These are phyloP conservation scores for Malania oleifera DNA, from an alignment of 164 flowering plant genomes.

Conservation along the genomic window DNA sequence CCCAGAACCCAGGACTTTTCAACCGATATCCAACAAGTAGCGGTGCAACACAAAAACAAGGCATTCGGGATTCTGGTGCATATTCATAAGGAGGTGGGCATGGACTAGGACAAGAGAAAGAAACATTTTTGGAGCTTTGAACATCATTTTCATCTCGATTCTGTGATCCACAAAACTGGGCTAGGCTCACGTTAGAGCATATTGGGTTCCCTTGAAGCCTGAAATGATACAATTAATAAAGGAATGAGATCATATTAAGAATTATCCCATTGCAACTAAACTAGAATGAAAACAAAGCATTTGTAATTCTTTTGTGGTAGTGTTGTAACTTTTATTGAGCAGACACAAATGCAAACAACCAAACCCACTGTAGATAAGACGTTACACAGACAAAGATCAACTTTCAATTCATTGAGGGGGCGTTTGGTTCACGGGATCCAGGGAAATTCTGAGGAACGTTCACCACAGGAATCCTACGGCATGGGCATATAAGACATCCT, in stretches of 20 bases:
- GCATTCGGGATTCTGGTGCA: constrained; percentile 33
- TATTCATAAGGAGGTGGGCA: constrained; percentile 63
- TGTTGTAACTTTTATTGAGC: too few species aligned
- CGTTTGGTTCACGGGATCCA: too few species aligned
- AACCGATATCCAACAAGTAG: constrained; percentile 70
- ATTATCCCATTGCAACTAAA: background rate
- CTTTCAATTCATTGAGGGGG: too few species aligned
- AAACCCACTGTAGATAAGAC: constrained; percentile 1
- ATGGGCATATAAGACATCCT: too few species aligned
- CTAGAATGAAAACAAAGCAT: background rate
- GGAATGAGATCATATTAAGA: background rate
- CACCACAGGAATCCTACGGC: too few species aligned
- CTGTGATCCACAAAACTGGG: constrained; percentile 40
- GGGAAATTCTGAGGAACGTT: too few species aligned
- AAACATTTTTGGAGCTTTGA: constrained; percentile 10
- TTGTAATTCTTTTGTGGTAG: too few species aligned
- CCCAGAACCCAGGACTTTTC: constrained; percentile 82
- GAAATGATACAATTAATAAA: constrained; percentile 8
- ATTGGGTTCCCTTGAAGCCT: constrained; percentile 83
- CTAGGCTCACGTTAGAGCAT: constrained; percentile 34
- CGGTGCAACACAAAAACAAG: constrained; percentile 78
- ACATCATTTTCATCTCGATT: constrained; percentile 8
- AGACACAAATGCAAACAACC: too few species aligned
- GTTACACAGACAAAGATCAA: background rate
- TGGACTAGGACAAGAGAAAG: constrained; percentile 23